Percentiles rank a stretch among this genome's conserved stretches.
These are phyloP conservation scores for Eucalyptus sp. DNA, from an alignment of 345 rosid genomes.

Conservation along the genomic window DNA sequence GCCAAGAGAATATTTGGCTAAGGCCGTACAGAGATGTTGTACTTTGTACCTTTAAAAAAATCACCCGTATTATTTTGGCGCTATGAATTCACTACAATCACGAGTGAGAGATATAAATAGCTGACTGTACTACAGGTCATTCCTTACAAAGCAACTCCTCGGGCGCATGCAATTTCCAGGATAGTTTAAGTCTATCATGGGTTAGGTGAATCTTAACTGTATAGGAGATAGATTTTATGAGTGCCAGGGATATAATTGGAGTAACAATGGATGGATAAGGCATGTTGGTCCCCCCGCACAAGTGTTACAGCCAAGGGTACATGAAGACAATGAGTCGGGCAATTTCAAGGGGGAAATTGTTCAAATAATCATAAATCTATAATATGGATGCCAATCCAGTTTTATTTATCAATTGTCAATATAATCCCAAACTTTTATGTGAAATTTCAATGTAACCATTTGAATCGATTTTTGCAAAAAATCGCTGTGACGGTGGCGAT, in stretches of 20 bases:
- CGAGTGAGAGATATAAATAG: not conserved
- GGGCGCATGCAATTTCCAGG: not conserved
- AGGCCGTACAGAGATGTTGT: not conserved
- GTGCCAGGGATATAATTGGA: not conserved
- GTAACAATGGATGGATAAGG: not conserved
- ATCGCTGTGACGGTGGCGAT: fast-evolving
- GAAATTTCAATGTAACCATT: no score
- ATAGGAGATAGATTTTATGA: not conserved
- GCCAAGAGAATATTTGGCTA: not conserved
- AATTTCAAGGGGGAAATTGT: not conserved
- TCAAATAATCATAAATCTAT: no score
- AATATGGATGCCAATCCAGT: no score
- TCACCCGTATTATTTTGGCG: not conserved
- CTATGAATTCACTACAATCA: not conserved
- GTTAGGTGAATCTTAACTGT: not conserved
- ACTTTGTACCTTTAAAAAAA: not conserved
- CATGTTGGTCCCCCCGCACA: not conserved
- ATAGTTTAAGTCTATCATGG: not conserved
- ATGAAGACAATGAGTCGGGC: not conserved
- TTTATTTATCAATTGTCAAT: no score
- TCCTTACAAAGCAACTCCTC: not conserved
- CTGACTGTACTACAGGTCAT: not conserved
- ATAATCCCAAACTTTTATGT: no score
- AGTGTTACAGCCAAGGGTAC: not conserved
- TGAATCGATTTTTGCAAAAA: no score